Evolutionary conservation across 352 stramenopile genomes (phyloP).

Genomic region (Pythium chondricola): DNA sequence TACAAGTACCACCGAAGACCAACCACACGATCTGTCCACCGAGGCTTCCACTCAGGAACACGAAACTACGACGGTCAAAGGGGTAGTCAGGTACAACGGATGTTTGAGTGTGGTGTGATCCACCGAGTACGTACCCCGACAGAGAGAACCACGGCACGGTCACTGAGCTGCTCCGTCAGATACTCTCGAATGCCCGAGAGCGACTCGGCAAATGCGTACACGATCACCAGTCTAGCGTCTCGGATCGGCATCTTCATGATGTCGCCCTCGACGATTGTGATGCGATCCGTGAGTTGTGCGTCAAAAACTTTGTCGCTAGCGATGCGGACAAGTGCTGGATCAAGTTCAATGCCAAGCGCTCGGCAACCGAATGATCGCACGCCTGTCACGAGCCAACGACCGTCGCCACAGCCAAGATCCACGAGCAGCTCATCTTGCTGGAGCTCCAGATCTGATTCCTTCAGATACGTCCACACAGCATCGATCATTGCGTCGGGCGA

Average conservation of each 20-base stretch:
- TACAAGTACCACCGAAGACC: slow-evolving; percentile 79
- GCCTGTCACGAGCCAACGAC: slow-evolving; percentile 65
- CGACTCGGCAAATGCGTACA: slow-evolving; percentile 83
- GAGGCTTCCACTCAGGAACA: slow-evolving; percentile 58
- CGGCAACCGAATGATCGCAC: slow-evolving; percentile 49
- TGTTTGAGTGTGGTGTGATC: too few species aligned
- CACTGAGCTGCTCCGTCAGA: slow-evolving; percentile 32
- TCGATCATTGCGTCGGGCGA: slow-evolving; percentile 49
- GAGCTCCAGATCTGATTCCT: slow-evolving; percentile 15
- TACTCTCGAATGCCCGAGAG: slow-evolving; percentile 50
- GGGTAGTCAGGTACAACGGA: too few species aligned
- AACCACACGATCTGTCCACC: slow-evolving; percentile 38
- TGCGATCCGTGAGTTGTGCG: slow-evolving; percentile 25
- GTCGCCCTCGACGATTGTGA: slow-evolving; percentile 47
- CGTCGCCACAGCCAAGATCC: slow-evolving; percentile 78
- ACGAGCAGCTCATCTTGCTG: slow-evolving; percentile 49
- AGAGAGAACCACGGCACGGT: slow-evolving; percentile 50
- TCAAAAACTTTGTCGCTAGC: slow-evolving; percentile 22
- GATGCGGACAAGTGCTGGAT: slow-evolving; percentile 37
- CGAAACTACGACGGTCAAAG: slow-evolving; percentile 78
- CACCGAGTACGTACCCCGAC: slow-evolving; percentile 60
- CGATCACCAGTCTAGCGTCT: slow-evolving; percentile 57
- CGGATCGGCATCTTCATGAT: slow-evolving; percentile 52
- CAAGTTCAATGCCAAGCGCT: slow-evolving; percentile 68
- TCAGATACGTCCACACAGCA: slow-evolving; percentile 55